Evolutionary conservation across 1,284 basidiomycete species (phyloP), one percentile per base, ranked within the genome.

Genomic region (Pseudozyma hubeiensis): DNA sequence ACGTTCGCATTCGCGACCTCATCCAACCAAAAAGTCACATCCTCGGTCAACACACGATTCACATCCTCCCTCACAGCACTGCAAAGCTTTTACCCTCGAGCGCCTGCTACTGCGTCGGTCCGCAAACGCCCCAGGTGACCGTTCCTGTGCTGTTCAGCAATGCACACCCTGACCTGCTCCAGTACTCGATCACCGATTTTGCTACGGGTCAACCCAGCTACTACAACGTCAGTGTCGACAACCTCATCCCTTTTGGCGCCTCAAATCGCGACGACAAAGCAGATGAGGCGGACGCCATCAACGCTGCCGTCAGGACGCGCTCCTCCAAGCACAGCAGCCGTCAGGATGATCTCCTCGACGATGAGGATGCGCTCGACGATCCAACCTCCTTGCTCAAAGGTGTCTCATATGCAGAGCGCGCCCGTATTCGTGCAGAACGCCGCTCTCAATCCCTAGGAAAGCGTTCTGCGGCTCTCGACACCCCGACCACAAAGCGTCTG

Each of bases 121-220:
- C 89, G 0, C 84, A 89, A 3, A 86, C 89, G 6, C 86, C 86
- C 9, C 86, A 87, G 43, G 88, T 91, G 47, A 87, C 92, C 51
- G 85, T 95, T 48, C 93, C 93, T 2, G 86, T 95, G 34, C 86
- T 97, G 31, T 89, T 97, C 83, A 97, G 97, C 87, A 96, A 97
- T 85, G 94, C 94, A 3, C 87, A 88, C n/a, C 90, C 93, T 0
- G 87, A 88, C 13, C 87, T 88, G 60, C 86, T 97, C 39, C 88
- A 88, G 59, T 97, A 95, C 84, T 90, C 90, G 14, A 85, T 94
- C 39, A 89, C 90, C 4, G 90, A 92, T 7, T 88, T 94, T 41
- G 89, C 88, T 6, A 87, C 88, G 24, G 80, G 78, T 24, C 60
- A 78, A 2, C 47, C 60, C 31, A 87, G 88, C 9, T 88, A 93